Percentiles rank a stretch among this genome's conserved stretches.
phyloP scores from a whole-genome alignment of 2,329 filamentous ascomycete species.

The Stromatinia cepivora region DNA sequence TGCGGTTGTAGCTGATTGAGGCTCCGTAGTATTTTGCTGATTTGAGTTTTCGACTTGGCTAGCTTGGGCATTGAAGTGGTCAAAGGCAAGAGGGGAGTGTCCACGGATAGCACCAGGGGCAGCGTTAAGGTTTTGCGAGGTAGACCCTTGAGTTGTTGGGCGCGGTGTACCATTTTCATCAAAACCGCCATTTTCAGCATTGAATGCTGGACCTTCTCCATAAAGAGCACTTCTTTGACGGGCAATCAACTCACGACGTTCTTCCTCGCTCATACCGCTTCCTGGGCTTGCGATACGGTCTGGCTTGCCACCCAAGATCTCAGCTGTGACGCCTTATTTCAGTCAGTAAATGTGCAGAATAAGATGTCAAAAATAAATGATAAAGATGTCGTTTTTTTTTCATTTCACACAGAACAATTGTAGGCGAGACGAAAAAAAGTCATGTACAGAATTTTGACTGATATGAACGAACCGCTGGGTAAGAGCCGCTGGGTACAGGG shows the following conservation, averaged over 20 bases:
- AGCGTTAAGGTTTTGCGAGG: slow-evolving; percentile 59
- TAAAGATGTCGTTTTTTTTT: slow-evolving; percentile 13
- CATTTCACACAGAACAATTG: slow-evolving; percentile 44
- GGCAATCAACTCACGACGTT: slow-evolving; percentile 91
- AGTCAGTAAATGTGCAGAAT: slow-evolving; percentile 41
- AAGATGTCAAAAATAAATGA: slow-evolving; percentile 15
- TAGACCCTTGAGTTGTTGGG: slow-evolving; percentile 64
- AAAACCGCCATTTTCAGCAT: slow-evolving; percentile 63
- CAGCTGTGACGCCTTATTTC: slow-evolving; percentile 60
- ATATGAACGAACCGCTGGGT: slow-evolving; percentile 29
- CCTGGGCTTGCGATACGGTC: slow-evolving; percentile 83
- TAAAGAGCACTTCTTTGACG: slow-evolving; percentile 95
- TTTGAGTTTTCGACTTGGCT: slow-evolving; percentile 32
- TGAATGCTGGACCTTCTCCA: slow-evolving; percentile 67
- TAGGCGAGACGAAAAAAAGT: slow-evolving; percentile 39
- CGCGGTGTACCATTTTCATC: slow-evolving; percentile 67
- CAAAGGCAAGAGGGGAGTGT: slow-evolving; percentile 77
- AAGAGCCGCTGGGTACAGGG: slow-evolving; percentile 39
- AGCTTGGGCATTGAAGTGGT: slow-evolving; percentile 56
- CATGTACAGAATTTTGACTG: slow-evolving; percentile 42
- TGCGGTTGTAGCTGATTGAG: slow-evolving; percentile 49
- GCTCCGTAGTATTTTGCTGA: slow-evolving; percentile 45
- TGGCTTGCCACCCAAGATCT: slow-evolving; percentile 71
- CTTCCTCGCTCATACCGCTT: slow-evolving; percentile 85
- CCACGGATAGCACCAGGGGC: slow-evolving; percentile 64